These are phyloP conservation scores for Sarocladium strictum DNA, from an alignment of 2,329 filamentous ascomycete species.

Conservation along the genomic window DNA sequence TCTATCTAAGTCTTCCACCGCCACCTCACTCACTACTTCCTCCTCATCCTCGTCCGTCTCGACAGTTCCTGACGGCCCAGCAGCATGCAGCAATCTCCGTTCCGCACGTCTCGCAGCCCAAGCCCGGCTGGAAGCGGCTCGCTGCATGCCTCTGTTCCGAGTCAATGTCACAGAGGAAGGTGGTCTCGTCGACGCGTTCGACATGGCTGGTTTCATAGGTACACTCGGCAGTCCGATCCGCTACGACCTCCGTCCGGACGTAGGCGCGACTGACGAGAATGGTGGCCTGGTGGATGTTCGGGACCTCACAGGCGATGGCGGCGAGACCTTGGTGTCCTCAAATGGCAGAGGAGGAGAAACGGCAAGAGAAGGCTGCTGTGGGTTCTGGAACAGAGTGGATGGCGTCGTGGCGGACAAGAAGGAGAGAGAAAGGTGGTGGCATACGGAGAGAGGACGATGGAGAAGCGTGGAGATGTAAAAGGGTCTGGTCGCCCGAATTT, in stretches of 20 bases:
- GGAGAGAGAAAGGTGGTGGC: conserved; percentile 45
- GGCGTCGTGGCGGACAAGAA: conserved; percentile 35
- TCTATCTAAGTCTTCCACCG: conserved; percentile 30
- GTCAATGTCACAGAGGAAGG: conserved; percentile 53
- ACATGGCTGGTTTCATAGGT: conserved; percentile 58
- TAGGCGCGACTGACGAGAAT: conserved; percentile 48
- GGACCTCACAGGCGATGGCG: conserved; percentile 42
- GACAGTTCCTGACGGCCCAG: conserved; percentile 13
- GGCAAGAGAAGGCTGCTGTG: conserved; percentile 34
- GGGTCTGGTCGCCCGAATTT: too few species aligned
- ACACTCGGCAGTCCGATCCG: conserved; percentile 49
- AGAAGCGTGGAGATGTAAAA: conserved; percentile 20
- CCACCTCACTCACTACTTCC: conserved; percentile 23
- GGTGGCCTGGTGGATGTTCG: conserved; percentile 48
- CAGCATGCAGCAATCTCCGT: conserved; percentile 39
- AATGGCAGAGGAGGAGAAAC: conserved; percentile 16
- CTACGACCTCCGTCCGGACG: conserved; percentile 56
- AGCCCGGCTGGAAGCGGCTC: conserved; percentile 54
- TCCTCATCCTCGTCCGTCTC: conserved; percentile 6
- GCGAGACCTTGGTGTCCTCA: conserved; percentile 31
- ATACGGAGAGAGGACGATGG: conserved; percentile 43
- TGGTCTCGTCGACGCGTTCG: conserved; percentile 42
- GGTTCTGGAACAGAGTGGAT: conserved; percentile 39
- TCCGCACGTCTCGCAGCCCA: conserved; percentile 59
- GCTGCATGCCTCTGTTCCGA: conserved; percentile 46